Base-by-base conservation (phyloP, 345 rosid genomes). In the Salix udensis region DNA sequence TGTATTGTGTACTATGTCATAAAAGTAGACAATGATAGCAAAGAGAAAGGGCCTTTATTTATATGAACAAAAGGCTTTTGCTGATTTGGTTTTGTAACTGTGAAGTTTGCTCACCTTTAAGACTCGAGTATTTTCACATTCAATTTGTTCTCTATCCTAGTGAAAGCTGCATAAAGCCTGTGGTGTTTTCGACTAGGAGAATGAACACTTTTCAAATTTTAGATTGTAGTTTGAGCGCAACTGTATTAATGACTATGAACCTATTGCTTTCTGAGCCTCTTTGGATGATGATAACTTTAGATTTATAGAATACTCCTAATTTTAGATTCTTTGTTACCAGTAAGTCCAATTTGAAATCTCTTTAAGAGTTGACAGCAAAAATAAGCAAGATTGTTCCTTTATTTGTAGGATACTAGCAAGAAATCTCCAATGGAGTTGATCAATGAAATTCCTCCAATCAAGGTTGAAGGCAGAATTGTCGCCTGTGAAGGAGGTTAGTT, bases 391-490 rank as follows among this genome's bases (percentile, higher is more conserved):
- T 19, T 31, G 10, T 39, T 39, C 26, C 71, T 65, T 67, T 69
- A 13, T 78, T 68, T 28, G 69, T 80, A 92, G 99, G 99, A 93
- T 77, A 76, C 89, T 68, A 88, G 85, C 85, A 93, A 93, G 86
- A 96, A 96, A 86, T 93, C 98, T 77, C 99, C 99, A 50, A 93
- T 96, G 99, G 99, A 96, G 79, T 83, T 96, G 86, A 96, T 96
- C 80, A 91, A 89, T 77, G 99, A 96, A 85, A 96, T 96, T 80
- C 98, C 99, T 28, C 99, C 99, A 12, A 88, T 96, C 81, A 93
- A 89, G 82, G 94, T 96, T 79, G 92, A 87, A 82, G 99, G 94
- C 84, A 89, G 98, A 83, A 92, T 93, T 86, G 98, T 88, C 71
- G 99, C 94, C 70, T 93, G 99, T 78, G 99, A 93, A 85, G 99